phyloP scores from a whole-genome alignment of 768 basidiomycete species.

The Suillus luteus region DNA sequence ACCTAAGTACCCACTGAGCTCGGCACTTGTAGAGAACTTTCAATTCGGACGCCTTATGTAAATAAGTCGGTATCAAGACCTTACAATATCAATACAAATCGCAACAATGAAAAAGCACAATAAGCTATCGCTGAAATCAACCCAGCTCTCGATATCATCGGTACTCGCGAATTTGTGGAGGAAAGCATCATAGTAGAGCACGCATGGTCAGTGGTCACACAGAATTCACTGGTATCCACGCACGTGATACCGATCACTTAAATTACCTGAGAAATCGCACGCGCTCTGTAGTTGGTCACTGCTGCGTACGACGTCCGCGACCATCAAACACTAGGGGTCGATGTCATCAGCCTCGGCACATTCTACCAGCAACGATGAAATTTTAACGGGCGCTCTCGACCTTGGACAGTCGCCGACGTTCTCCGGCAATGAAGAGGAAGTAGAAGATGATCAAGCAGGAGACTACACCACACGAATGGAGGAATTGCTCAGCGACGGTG shows the following conservation, averaged over 20 bases:
- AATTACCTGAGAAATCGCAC: neutral
- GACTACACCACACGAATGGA: conserved; percentile 73
- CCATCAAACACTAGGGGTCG: neutral
- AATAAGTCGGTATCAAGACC: neutral
- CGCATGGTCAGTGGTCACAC: no score
- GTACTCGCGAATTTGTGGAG: neutral
- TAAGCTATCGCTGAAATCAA: neutral
- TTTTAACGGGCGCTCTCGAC: neutral
- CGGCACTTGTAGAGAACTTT: neutral
- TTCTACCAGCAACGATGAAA: neutral
- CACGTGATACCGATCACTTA: neutral
- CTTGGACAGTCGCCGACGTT: conserved; percentile 16
- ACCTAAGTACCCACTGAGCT: neutral
- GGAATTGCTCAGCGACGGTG: conserved; percentile 51
- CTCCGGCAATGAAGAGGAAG: conserved; percentile 33
- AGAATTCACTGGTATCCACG: neutral
- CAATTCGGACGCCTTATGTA: neutral
- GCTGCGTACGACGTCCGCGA: conserved; percentile 1
- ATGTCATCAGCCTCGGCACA: neutral
- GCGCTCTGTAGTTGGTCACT: neutral
- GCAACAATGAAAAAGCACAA: neutral
- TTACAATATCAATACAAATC: neutral
- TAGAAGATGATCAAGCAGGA: conserved; percentile 42
- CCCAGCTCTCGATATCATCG: neutral
- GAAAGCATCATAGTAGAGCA: neutral